Percentiles rank a stretch among this genome's conserved stretches.
Conservation (phyloP, 2,329 filamentous ascomycete genomes). For the Penicillium brevicompactum region DNA sequence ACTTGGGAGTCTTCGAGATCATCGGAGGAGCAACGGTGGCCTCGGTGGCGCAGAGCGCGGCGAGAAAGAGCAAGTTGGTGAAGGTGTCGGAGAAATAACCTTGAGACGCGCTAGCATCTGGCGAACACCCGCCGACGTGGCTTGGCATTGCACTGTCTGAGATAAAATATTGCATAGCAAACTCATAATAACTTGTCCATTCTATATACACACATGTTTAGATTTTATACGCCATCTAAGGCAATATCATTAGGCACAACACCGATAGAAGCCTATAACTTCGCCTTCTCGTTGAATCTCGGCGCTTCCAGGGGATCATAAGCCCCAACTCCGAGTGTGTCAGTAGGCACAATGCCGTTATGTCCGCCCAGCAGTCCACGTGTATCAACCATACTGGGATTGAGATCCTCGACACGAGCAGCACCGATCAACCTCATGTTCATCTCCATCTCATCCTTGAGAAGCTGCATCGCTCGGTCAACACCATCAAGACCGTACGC, state of each 20-base stretch:
- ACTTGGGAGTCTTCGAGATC: constrained; percentile 43
- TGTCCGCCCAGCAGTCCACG: constrained; percentile 66
- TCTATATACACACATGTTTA: neutral
- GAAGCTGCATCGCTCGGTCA: constrained; percentile 85
- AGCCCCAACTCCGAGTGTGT: constrained; percentile 60
- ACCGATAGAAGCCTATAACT: constrained; percentile 32
- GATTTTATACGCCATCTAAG: neutral
- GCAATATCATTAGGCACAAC: neutral
- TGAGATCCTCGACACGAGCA: constrained; percentile 72
- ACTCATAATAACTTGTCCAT: neutral
- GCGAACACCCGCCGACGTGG: too few species aligned
- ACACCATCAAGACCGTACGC: constrained; percentile 86
- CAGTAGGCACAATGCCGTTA: constrained; percentile 59
- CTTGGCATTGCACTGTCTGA: neutral
- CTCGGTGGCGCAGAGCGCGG: neutral
- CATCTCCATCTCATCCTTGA: constrained; percentile 98
- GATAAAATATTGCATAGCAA: neutral
- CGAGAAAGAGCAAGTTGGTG: neutral
- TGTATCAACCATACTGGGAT: constrained; percentile 77
- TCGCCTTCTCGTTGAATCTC: constrained; percentile 51
- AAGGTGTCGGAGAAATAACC: neutral
- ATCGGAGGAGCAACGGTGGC: constrained; percentile 32
- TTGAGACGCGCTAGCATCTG: neutral
- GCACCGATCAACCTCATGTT: constrained; percentile 94
- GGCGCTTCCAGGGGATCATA: constrained; percentile 59